Evolutionary conservation across 495 filamentous ascomycete species (phyloP).

Genomic region (Daldinia childiae): DNA sequence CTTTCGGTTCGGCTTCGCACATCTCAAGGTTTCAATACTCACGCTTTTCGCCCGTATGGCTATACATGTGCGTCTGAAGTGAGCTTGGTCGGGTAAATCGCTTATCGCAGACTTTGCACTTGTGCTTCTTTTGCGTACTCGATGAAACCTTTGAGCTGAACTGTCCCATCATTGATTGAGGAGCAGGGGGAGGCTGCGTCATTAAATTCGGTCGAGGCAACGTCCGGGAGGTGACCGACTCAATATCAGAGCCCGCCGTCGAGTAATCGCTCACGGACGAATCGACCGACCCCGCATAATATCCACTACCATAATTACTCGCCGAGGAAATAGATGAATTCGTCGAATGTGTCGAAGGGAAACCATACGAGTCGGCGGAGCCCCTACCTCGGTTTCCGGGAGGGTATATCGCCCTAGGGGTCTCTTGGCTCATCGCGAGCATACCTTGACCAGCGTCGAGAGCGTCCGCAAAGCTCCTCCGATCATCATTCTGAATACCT

Average conservation of each 20-base stretch:
- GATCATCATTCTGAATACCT: conserved; percentile 66
- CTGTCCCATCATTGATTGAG: conserved; percentile 97
- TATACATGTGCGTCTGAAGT: conserved; percentile 98
- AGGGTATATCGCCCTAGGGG: conserved; percentile 88
- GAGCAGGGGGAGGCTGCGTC: conserved; percentile 77
- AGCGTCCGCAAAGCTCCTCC: conserved; percentile 78
- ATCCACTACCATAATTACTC: conserved; percentile 71
- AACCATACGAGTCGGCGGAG: conserved; percentile 91
- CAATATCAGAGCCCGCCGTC: conserved; percentile 84
- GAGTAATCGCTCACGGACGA: conserved; percentile 97
- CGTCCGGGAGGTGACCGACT: conserved; percentile 78
- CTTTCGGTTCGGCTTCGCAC: conserved; percentile 1
- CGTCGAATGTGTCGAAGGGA: conserved; percentile 90
- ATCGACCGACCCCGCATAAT: conserved; percentile 84
- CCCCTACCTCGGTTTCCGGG: conserved; percentile 67
- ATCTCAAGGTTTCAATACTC: conserved; percentile 56
- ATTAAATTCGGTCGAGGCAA: conserved; percentile 80
- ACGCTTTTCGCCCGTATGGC: conserved; percentile 99
- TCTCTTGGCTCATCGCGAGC: conserved; percentile 92
- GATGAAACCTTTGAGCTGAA: conserved; percentile 98
- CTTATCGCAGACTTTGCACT: conserved; percentile 99
- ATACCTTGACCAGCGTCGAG: conserved; percentile 86
- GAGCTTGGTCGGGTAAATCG: conserved; percentile 96
- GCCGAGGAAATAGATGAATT: conserved; percentile 93
- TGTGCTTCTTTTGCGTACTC: conserved; percentile 99